Base-by-base conservation (phyloP, 192 early-diverging fungal species). In the Jimgerdemannia flammicorona region DNA sequence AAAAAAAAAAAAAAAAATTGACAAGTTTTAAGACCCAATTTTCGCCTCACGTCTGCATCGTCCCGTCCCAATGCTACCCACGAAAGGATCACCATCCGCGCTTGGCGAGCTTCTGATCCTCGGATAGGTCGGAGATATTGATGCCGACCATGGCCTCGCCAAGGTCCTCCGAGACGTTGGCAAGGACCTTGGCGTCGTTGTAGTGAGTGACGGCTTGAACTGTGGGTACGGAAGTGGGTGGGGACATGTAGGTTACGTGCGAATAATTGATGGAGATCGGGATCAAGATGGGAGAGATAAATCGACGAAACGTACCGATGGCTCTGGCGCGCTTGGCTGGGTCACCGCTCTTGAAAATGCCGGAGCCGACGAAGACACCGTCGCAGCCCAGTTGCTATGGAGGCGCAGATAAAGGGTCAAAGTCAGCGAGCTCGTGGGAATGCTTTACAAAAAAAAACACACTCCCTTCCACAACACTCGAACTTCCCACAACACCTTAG, bases 121-220 rank as follows among this genome's bases (percentile, higher is more conserved):
- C 75, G 11, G 90, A 80, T 19, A 95, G 76, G 17, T 84, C 87
- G 64, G 87, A 90, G 75, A 91, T 89, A 87, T 97, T 96, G 83
- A 98, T 97, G 76, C 95, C 95, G 72, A 99, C 98, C 96, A 97
- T 98, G 44, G 97, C 92, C 85, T 97, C 96, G 73, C 98, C 97
- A 18, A 98, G 89, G 76, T 97, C 86, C 84, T 95, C 94, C 10
- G 95, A 95, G 44, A 98, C 91, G 40, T 91, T 87, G 59, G 96
- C 96, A 40, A 99, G 85, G 43, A 97, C 89, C 80, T 91, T 89
- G 72, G 96, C 80, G 84, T 99, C 93, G 59, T 93, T 92, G 86
- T 85, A 99, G 89, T 99, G 93, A 40, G 97, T 97, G 29, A 98
- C 98, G 74, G 98, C 96, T 82, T 97, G 90, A 78, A 98, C 96